Conservation (phyloP, 1,284 basidiomycete genomes). For the Boletellus deceptivus region DNA sequence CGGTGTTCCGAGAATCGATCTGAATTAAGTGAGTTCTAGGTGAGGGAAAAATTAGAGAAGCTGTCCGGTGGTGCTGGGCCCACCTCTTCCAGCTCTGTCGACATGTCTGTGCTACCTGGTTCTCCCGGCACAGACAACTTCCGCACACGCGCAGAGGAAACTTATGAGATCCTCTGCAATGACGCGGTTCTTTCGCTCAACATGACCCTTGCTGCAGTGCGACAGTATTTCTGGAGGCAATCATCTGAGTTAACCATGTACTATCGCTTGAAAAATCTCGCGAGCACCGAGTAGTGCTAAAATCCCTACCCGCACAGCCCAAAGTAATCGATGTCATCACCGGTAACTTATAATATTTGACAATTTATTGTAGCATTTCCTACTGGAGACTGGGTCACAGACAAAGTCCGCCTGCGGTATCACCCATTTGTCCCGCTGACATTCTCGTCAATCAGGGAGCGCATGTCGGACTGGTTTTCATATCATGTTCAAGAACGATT, state of each 20-base stretch:
- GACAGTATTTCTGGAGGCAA: conserved; percentile 85
- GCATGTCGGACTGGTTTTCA: too few relatives aligned
- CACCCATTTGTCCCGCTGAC: too few relatives aligned
- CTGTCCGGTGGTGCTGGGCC: conserved; percentile 30
- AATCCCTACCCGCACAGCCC: conserved; percentile 1
- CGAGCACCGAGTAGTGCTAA: conserved; percentile 4
- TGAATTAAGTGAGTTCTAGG: conserved; percentile 42
- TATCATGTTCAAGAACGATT: too few relatives aligned
- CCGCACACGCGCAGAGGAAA: conserved; percentile 59
- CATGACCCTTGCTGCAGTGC: conserved; percentile 86
- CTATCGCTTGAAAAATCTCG: conserved; percentile 60
- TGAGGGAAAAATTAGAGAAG: conserved; percentile 84
- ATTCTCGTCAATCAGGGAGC: too few relatives aligned
- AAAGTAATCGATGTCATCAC: conserved; percentile 6
- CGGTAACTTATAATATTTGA: conserved; percentile 29
- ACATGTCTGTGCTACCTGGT: conserved; percentile 39
- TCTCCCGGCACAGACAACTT: conserved; percentile 21
- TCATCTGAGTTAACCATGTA: conserved; percentile 79
- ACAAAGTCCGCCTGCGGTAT: too few relatives aligned
- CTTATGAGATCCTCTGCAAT: conserved; percentile 88
- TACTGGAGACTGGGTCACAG: not conserved
- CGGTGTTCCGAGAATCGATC: not conserved
- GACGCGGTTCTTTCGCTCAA: conserved; percentile 75
- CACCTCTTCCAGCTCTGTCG: conserved; percentile 33
- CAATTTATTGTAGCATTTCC: conserved; percentile 1